phyloP scores from a whole-genome alignment of 441 rosid genomes.

The Pelargonium fulgidum region DNA sequence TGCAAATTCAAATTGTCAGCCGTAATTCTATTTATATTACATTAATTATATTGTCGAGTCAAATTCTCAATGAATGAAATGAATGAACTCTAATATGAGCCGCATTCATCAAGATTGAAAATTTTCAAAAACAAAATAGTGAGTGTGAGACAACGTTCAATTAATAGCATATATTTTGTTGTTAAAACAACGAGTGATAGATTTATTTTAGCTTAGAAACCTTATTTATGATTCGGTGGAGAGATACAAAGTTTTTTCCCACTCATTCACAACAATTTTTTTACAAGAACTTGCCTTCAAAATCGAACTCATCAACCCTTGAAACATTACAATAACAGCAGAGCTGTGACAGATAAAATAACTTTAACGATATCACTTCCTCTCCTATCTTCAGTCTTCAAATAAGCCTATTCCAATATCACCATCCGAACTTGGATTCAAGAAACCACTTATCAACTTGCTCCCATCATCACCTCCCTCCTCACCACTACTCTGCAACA shows the following conservation, averaged over 20 bases:
- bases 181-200: no score
- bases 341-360: no score
- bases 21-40: no score
- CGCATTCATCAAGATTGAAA: no score
- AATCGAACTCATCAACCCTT: conserved; percentile 18
- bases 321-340: not conserved
- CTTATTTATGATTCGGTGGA: conserved; percentile 6
- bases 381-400: conserved; percentile 36
- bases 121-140: no score
- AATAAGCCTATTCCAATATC: conserved; percentile 62
- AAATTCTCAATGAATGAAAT: no score
- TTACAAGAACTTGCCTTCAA: conserved; percentile 17
- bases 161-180: no score
- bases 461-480: conserved; percentile 32
- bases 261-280: conserved; percentile 30
- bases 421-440: conserved; percentile 43
- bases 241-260: conserved; percentile 16
- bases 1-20: no score
- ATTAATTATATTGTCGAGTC: no score
- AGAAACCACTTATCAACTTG: conserved; percentile 41
- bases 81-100: no score
- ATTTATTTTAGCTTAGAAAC: no score
- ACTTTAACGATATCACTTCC: conserved; percentile 7
- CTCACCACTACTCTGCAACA: conserved; percentile 34
- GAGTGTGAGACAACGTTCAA: no score